Percentiles rank a stretch among this genome's conserved stretches.
Conservation (phyloP, 345 rosid genomes). For the Psidium guajava region DNA sequence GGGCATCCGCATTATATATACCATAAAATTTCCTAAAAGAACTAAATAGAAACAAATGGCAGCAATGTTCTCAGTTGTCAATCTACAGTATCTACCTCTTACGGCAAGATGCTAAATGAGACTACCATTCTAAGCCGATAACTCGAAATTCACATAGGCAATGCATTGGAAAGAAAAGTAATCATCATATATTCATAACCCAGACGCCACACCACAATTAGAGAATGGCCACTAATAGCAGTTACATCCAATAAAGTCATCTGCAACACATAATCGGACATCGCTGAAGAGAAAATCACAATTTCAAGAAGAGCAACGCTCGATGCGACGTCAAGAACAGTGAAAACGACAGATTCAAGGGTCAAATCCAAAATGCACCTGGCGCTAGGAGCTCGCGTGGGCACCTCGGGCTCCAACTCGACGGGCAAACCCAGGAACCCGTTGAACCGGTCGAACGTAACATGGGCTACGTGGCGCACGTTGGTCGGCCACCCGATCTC, state of each 20-base stretch:
- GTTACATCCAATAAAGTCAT: background rate
- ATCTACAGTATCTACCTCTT: background rate
- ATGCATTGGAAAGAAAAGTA: background rate
- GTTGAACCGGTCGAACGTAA: slow-evolving; percentile 87
- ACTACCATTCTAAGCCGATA: background rate
- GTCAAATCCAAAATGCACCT: slow-evolving; percentile 33
- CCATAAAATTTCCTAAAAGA: background rate
- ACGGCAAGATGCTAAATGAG: background rate
- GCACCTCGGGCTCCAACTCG: slow-evolving; percentile 85
- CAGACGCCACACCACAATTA: background rate
- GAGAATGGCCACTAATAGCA: background rate
- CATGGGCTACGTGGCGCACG: slow-evolving; percentile 83
- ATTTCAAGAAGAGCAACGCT: background rate
- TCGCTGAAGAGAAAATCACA: background rate
- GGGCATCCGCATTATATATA: background rate
- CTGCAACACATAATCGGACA: background rate
- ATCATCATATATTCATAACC: background rate
- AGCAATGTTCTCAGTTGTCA: background rate
- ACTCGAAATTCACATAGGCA: background rate
- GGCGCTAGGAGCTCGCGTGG: slow-evolving; percentile 80
- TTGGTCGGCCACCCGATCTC: slow-evolving; percentile 82
- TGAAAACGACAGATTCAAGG: background rate
- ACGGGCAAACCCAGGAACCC: slow-evolving; percentile 89
- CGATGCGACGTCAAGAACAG: background rate
- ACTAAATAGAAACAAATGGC: background rate